Evolutionary conservation across 2,329 filamentous ascomycete species (phyloP).

Genomic region (Zymoseptoria passerinii): DNA sequence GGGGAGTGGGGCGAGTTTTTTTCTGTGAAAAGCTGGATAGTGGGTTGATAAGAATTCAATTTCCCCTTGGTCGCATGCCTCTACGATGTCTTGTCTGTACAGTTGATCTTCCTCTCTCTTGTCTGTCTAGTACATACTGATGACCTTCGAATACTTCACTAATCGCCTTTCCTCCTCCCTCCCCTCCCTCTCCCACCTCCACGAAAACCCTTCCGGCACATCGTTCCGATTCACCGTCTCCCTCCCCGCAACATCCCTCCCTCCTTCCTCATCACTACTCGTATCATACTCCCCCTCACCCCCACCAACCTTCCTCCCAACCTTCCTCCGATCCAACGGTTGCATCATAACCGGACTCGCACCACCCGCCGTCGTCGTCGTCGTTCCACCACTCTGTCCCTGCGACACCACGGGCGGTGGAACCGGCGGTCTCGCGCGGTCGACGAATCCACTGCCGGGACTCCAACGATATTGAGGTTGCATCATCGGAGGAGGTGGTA

Average conservation of each 20-base stretch:
- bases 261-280: slow-evolving; percentile 19
- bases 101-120: too few relatives aligned
- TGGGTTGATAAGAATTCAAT: too few relatives aligned
- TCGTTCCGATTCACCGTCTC: slow-evolving; percentile 41
- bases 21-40: too few relatives aligned
- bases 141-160: neutral
- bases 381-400: slow-evolving; percentile 13
- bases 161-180: slow-evolving; percentile 27
- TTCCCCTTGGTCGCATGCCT: too few relatives aligned
- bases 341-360: slow-evolving; percentile 32
- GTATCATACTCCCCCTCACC: slow-evolving; percentile 29
- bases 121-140: too few relatives aligned
- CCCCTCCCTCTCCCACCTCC: slow-evolving; percentile 18
- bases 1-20: too few relatives aligned
- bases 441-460: slow-evolving; percentile 31
- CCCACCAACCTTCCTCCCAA: slow-evolving; percentile 11
- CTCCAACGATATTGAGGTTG: slow-evolving; percentile 19
- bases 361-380: too few relatives aligned
- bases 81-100: too few relatives aligned
- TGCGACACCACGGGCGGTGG: slow-evolving; percentile 4
- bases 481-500: slow-evolving; percentile 4
- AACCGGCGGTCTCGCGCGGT: slow-evolving; percentile 17
- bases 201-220: slow-evolving; percentile 39
- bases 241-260: neutral
- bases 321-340: slow-evolving; percentile 30